Evolutionary conservation across 768 basidiomycete species (phyloP), one percentile per base, ranked within the genome.

Genomic region (Suillus lakei): DNA sequence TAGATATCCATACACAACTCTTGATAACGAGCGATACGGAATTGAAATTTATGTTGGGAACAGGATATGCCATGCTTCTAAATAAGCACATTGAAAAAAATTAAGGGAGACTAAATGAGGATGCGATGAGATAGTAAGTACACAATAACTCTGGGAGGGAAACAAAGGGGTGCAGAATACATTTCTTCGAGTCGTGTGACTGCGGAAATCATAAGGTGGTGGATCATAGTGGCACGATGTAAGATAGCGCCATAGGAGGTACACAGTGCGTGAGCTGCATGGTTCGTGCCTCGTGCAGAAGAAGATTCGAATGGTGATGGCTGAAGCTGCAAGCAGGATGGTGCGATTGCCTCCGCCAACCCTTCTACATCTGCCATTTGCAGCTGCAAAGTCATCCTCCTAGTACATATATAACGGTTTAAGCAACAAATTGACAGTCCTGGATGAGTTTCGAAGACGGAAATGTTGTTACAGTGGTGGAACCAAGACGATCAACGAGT

Each of bases 341-440:
- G 18, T 64, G 30, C 5, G 38, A 26, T 61, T 64, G 21, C 32
- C 61, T 66, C 65, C 44, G 53, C 56, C 28, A 51, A 60, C 21
- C 58, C 34, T 74, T 63, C 54, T 23, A 58, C 70, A 51, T 50
- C 61, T 64, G 62, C 43, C 48, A 32, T 34, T 39, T 41, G 58
- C 39, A 59, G 41, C 58, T 41, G 26, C 12, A 10, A 50, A 39
- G 26, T 38, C 60, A 21, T 46, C 39, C 3, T 41, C 54, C 56
- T 64, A n/a, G n/a, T n/a, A 58, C 66, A 51, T 58, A 60, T 67
- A 59, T 74, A 67, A 73, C 73, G 39, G 6, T 41, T 41, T 28
- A 59, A 54, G 62, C 63, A 74, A 73, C 69, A 66, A 64, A 61
- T 50, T 68, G 56, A 64, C 68, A 60, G 75, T 68, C 73, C 18